A percentile compares a stretch with the other conserved stretches of the same genome.
These are phyloP conservation scores for Rutstroemia sp. DNA, from an alignment of 2,329 filamentous ascomycete species.

Conservation along the genomic window DNA sequence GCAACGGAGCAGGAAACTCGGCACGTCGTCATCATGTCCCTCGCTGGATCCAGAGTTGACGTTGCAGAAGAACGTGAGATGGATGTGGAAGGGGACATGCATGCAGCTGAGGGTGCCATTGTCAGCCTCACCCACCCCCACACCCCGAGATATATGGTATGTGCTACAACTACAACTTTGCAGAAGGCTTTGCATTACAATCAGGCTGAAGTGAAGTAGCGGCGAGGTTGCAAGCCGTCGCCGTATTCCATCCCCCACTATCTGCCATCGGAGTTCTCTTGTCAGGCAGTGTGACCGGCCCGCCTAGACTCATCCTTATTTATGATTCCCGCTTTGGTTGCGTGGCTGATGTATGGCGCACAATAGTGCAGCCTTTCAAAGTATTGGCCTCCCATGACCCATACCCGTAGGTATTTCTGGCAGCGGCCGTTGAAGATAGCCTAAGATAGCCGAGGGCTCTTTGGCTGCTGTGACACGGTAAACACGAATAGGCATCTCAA, in stretches of 20 bases:
- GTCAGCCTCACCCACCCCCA: conserved; percentile 9
- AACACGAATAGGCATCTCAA: no score
- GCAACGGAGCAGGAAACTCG: not conserved
- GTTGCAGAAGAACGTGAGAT: not conserved
- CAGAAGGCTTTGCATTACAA: not conserved
- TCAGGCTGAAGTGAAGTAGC: not conserved
- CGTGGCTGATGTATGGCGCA: conserved; percentile 5
- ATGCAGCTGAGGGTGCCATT: conserved; percentile 5
- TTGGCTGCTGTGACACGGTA: not conserved
- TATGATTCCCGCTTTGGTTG: not conserved
- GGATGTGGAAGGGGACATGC: not conserved
- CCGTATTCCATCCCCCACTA: not conserved
- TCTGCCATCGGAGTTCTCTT: not conserved
- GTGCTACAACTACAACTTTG: conserved; percentile 1
- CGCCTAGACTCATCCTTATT: not conserved
- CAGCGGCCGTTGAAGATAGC: not conserved
- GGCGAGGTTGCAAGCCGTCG: not conserved
- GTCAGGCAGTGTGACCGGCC: conserved; percentile 1
- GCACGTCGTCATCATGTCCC: not conserved
- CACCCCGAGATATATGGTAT: not conserved
- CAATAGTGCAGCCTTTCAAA: conserved; percentile 12
- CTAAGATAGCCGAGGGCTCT: not conserved
- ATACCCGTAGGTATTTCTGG: conserved; percentile 2
- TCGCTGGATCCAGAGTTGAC: not conserved
- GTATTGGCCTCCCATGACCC: conserved; percentile 5